Conservation (phyloP, 768 basidiomycete genomes). For the Mycena haematopus region DNA sequence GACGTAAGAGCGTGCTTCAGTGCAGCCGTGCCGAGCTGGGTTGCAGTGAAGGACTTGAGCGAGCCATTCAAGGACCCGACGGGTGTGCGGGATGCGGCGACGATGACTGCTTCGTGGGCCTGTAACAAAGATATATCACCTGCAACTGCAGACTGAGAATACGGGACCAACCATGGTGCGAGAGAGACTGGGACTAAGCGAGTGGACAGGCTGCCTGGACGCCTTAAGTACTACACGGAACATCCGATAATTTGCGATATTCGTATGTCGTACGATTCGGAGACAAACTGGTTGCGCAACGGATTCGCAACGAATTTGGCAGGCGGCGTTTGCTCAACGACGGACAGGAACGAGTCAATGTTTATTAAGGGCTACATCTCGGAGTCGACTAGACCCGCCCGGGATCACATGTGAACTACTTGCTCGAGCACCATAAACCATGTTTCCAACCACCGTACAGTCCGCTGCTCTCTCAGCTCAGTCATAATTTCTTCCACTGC, state of each 20-base stretch:
- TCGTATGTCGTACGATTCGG: slow-evolving; percentile 10
- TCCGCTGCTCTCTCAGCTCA: slow-evolving; percentile 46
- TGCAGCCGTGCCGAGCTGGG: slow-evolving; percentile 87
- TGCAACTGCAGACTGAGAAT: not conserved
- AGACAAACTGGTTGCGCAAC: too few relatives aligned
- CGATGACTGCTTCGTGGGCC: slow-evolving; percentile 88
- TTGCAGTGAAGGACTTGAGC: slow-evolving; percentile 87
- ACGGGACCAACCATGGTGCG: slow-evolving; percentile 49
- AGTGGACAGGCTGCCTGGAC: slow-evolving; percentile 3
- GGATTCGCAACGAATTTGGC: not conserved
- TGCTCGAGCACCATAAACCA: slow-evolving; percentile 82
- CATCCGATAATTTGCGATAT: slow-evolving; percentile 22
- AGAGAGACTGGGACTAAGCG: slow-evolving; percentile 18
- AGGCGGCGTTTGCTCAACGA: too few relatives aligned
- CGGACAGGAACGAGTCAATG: not conserved
- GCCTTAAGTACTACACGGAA: slow-evolving; percentile 21
- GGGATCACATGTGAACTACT: slow-evolving; percentile 58
- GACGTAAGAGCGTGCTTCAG: slow-evolving; percentile 90
- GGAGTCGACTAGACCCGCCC: not conserved
- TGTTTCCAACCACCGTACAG: slow-evolving; percentile 64
- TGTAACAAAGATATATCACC: slow-evolving; percentile 26
- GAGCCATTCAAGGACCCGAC: slow-evolving; percentile 91
- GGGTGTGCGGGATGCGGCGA: slow-evolving; percentile 92
- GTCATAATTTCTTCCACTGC: slow-evolving; percentile 73
- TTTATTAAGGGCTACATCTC: not conserved